phyloP scores from a whole-genome alignment of 441 rosid genomes.

The Brassica hybrid region DNA sequence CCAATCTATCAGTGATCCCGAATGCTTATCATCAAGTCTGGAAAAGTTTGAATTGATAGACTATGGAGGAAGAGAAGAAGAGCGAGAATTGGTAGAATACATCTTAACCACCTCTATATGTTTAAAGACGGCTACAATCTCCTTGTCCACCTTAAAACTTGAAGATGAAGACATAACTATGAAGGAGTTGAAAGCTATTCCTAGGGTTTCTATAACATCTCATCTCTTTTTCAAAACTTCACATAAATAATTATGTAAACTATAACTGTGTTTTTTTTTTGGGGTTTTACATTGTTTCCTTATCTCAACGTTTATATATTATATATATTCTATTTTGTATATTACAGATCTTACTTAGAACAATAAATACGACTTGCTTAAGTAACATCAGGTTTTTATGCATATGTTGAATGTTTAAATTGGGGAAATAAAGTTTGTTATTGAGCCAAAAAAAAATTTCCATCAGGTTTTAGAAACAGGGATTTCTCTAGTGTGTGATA shows the following conservation, averaged over 20 bases:
- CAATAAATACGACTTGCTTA: no score
- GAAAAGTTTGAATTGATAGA: slow-evolving; percentile 10
- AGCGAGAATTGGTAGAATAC: background rate
- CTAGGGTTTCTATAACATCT: background rate
- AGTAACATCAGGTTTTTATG: no score
- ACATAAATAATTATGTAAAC: background rate
- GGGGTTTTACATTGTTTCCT: no score
- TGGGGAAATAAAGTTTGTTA: no score
- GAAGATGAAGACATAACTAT: background rate
- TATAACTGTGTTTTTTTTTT: no score
- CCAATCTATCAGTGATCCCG: background rate
- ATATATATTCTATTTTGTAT: no score
- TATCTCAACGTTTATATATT: no score
- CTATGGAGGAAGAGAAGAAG: slow-evolving; percentile 1
- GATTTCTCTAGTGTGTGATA: no score
- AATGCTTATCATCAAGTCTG: background rate
- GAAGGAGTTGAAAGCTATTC: background rate
- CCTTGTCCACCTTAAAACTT: background rate
- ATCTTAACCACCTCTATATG: background rate
- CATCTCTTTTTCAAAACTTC: background rate
- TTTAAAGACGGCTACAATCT: slow-evolving; percentile 11
- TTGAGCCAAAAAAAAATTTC: no score
- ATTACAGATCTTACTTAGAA: no score
- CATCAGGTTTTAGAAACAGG: no score
- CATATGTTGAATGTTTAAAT: no score